These are phyloP conservation scores for Chlorella sp. DNA, from an alignment of 139 green algal species.

Conservation along the genomic window DNA sequence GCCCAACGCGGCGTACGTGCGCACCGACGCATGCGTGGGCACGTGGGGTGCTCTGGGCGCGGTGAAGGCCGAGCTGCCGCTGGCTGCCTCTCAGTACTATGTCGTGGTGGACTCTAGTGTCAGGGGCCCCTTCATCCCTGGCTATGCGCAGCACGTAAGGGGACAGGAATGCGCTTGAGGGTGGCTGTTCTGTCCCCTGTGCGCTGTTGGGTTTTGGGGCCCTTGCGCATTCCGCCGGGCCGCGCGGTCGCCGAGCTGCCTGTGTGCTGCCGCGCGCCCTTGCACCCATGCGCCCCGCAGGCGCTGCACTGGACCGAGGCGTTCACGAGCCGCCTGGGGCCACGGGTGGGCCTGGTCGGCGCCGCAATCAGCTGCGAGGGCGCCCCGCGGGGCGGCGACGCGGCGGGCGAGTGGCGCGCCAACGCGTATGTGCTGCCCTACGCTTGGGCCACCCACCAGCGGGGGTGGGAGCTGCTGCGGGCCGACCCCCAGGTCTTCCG, in stretches of 20 bases:
- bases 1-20: slow-evolving; percentile 33
- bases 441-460: slow-evolving; percentile 40
- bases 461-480: slow-evolving; percentile 18
- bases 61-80: not conserved
- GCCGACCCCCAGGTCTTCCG: slow-evolving; percentile 19
- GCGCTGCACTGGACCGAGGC: slow-evolving; percentile 46
- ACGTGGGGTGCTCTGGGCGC: slow-evolving; percentile 9
- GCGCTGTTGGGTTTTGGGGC: not conserved
- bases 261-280: not conserved
- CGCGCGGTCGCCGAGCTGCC: not conserved
- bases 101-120: slow-evolving; percentile 46
- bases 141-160: slow-evolving; percentile 32
- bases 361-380: slow-evolving; percentile 48
- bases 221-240: not conserved
- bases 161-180: not conserved
- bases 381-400: slow-evolving; percentile 31
- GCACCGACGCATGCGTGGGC: slow-evolving; percentile 23
- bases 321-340: slow-evolving; percentile 34
- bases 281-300: not conserved
- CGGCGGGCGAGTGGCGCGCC: slow-evolving; percentile 29
- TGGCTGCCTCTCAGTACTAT: slow-evolving; percentile 35
- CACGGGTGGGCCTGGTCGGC: slow-evolving; percentile 49
- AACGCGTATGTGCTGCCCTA: slow-evolving; percentile 35
- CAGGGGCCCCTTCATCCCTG: slow-evolving; percentile 52
- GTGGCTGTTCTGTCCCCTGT: not conserved